Evolutionary conservation across 116 monocot genomes (phyloP).

Genomic region (Dioscorea cayenensis): DNA sequence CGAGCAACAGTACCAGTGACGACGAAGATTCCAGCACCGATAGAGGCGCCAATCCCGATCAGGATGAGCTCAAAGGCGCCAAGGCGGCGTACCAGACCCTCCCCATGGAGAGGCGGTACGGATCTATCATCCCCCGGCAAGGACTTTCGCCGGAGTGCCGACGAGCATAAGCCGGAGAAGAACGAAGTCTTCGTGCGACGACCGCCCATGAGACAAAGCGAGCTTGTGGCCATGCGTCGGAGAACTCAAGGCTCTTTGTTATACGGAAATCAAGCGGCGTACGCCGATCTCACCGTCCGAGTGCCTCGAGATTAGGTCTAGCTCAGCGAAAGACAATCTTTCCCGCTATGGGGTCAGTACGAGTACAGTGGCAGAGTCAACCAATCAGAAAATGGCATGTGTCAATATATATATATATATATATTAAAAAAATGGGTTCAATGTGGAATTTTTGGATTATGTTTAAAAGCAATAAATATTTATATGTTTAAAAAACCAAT

Average conservation of each 20-base stretch:
- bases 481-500: too few relatives aligned
- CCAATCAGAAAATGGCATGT: too few relatives aligned
- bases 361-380: too few relatives aligned
- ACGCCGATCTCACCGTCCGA: background rate
- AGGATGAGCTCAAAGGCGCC: slow-evolving; percentile 74
- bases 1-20: slow-evolving; percentile 90
- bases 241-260: background rate
- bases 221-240: too few relatives aligned
- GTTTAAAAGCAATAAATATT: too few relatives aligned
- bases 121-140: slow-evolving; percentile 8
- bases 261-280: background rate
- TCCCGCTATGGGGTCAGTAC: too few relatives aligned
- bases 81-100: slow-evolving; percentile 65
- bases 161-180: slow-evolving; percentile 40
- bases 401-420: too few relatives aligned
- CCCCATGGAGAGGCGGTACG: slow-evolving; percentile 11
- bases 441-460: too few relatives aligned
- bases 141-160: slow-evolving; percentile 63
- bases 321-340: too few relatives aligned
- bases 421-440: too few relatives aligned
- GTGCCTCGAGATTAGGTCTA: background rate
- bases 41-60: slow-evolving; percentile 82
- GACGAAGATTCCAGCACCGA: slow-evolving; percentile 96
- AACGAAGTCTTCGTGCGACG: slow-evolving; percentile 12
- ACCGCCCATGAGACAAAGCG: background rate